phyloP scores from a whole-genome alignment of 225 moss, liverwort and hornwort species.

The Bryoerythrophyllum caledonicum region DNA sequence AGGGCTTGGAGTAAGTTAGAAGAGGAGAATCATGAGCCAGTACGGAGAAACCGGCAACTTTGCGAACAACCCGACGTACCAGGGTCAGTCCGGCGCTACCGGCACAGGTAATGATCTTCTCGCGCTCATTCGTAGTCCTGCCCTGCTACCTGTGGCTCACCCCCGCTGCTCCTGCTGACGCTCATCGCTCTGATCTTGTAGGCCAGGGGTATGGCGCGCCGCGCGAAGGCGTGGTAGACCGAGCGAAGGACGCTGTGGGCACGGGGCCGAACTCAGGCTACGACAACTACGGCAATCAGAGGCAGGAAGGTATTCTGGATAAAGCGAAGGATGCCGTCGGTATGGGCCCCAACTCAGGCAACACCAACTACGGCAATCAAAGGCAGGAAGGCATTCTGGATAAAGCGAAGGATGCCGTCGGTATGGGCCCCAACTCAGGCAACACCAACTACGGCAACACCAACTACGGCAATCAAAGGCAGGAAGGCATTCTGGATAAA shows the following conservation, averaged over 20 bases:
- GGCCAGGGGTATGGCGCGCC: constrained; percentile 17
- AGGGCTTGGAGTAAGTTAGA: not conserved
- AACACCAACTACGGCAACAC: not conserved
- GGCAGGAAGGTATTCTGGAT: not conserved
- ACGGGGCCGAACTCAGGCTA: not conserved
- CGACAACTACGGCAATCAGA: not conserved
- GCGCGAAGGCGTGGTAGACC: too few relatives aligned
- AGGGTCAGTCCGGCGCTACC: constrained; percentile 29
- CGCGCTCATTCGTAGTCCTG: not conserved
- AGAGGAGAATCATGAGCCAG: constrained; percentile 16
- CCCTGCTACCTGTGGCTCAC: constrained; percentile 14
- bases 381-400: not conserved
- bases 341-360: not conserved
- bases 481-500: not conserved
- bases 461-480: not conserved
- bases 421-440: not conserved
- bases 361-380: not conserved
- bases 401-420: not conserved
- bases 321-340: not conserved
- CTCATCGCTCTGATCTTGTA: not conserved
- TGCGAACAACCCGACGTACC: constrained; percentile 27
- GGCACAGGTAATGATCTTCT: constrained; percentile 24
- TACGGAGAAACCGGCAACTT: constrained; percentile 6
- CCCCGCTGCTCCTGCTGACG: constrained; percentile 7
- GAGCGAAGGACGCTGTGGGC: not conserved